These are phyloP conservation scores for Alloteropsis semialata DNA, from an alignment of 176 grass and related monocot genomes.

Conservation along the genomic window DNA sequence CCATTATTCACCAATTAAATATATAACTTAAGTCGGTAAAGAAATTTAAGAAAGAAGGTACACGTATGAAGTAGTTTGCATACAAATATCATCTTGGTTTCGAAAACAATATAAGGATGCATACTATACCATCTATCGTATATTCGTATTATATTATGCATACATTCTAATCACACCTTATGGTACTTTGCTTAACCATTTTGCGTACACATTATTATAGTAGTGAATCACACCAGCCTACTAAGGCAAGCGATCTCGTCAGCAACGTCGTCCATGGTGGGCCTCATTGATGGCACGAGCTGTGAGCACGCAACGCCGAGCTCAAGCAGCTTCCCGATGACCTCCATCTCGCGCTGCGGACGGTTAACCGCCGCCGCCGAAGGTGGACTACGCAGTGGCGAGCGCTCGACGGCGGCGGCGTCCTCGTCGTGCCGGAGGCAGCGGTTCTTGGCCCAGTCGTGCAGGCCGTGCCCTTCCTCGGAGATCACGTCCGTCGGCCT, in stretches of 20 bases:
- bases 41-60: not conserved
- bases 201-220: not conserved
- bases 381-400: slow-evolving; percentile 7
- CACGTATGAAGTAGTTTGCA: not conserved
- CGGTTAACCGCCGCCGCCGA: not conserved
- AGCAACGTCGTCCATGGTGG: slow-evolving; percentile 53
- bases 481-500: slow-evolving; percentile 59
- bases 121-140: not conserved
- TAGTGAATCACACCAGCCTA: not conserved
- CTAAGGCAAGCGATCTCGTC: slow-evolving; percentile 46
- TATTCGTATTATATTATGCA: not conserved
- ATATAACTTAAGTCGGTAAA: not conserved
- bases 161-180: not conserved
- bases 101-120: not conserved
- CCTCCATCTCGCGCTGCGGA: slow-evolving; percentile 9
- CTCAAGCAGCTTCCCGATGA: slow-evolving; percentile 55
- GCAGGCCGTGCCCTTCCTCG: slow-evolving; percentile 59
- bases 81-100: not conserved
- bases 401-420: slow-evolving; percentile 13
- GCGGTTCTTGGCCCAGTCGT: slow-evolving; percentile 57
- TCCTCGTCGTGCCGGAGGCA: slow-evolving; percentile 31
- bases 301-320: slow-evolving; percentile 60
- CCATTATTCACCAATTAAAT: not conserved
- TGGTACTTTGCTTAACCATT: not conserved
- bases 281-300: slow-evolving; percentile 44